Evolutionary conservation across 164 flowering plant species (phyloP), one percentile per base, ranked within the genome.

Genomic region (Kalanchoe fedtschenkoi): DNA sequence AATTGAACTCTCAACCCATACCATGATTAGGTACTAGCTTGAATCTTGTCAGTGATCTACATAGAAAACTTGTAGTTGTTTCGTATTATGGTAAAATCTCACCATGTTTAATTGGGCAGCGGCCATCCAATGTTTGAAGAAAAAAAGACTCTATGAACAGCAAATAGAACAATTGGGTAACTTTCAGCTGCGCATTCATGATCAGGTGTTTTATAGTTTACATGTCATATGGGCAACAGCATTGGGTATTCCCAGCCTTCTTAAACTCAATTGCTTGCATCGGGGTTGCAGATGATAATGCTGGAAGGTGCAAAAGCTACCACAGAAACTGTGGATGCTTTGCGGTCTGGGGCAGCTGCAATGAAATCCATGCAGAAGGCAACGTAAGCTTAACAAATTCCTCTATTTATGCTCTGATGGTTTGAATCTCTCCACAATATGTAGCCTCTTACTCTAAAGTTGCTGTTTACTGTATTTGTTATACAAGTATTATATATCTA

Each of bases 221-320:
- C 24, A 22, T 47, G 11, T 47, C 29, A 22, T 21, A 22, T 37
- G 28, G 1, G 15, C 54, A 6, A 6, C 54, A 47, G 14, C 29
- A 22, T 47, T 9, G 29, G 22, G 28, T 10, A 47, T 22, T 22
- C 13, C 54, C 7, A 28, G 54, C 8, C 51, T 43, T 24, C 24
- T n/a, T n/a, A n/a, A 43, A 13, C n/a, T 15, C 24, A 22, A 5
- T 47, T 47, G 54, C 28, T 47, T 47, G 1, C 24, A 29, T 47
- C 8, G 54, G n/a, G 33, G 4, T 46, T 47, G 34, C 74, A 87
- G 90, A 87, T 83, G 84, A 87, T 87, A 57, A 71, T 85, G 88
- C 65, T 83, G 61, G 88, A 87, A 77, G 90, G 90, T 65, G 95
- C 95, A 58, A 87, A 88, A 76, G 88, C 88, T 32, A 86, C 96